Conservation (phyloP, 495 filamentous ascomycete species). For the Aspergillus saccharolyticus region DNA sequence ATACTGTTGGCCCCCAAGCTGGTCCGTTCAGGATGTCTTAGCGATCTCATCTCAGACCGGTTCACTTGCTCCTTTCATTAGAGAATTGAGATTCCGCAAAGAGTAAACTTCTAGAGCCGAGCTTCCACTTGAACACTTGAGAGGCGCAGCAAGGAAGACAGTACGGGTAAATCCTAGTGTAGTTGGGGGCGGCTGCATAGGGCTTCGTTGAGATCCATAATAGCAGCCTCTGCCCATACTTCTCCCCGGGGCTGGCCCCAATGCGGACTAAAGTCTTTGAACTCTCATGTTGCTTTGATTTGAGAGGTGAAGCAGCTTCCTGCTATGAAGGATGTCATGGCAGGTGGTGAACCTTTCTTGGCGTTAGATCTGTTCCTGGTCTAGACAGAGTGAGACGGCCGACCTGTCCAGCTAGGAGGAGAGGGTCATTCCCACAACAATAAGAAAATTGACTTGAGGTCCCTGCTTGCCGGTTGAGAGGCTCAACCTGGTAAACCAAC, state of each 20-base stretch:
- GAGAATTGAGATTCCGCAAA: background rate
- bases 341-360: background rate
- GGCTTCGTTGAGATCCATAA: background rate
- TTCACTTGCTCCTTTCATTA: background rate
- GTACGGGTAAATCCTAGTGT: background rate
- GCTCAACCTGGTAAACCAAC: background rate
- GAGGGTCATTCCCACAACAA: background rate
- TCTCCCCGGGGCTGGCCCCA: background rate
- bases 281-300: background rate
- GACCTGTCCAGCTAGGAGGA: background rate
- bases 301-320: background rate
- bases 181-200: slow-evolving; percentile 1
- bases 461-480: background rate
- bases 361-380: background rate
- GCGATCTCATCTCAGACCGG: background rate
- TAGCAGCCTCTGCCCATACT: background rate
- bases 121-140: background rate
- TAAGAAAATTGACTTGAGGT: background rate
- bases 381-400: background rate
- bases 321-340: background rate
- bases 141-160: background rate
- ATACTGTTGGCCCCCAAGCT: slow-evolving; percentile 1
- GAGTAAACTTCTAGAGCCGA: background rate
- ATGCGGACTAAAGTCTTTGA: background rate
- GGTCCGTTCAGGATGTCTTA: background rate